Evolutionary conservation across 352 stramenopile genomes (phyloP), one percentile per base, ranked within the genome.

Genomic region (Phytopythium delawarense): DNA sequence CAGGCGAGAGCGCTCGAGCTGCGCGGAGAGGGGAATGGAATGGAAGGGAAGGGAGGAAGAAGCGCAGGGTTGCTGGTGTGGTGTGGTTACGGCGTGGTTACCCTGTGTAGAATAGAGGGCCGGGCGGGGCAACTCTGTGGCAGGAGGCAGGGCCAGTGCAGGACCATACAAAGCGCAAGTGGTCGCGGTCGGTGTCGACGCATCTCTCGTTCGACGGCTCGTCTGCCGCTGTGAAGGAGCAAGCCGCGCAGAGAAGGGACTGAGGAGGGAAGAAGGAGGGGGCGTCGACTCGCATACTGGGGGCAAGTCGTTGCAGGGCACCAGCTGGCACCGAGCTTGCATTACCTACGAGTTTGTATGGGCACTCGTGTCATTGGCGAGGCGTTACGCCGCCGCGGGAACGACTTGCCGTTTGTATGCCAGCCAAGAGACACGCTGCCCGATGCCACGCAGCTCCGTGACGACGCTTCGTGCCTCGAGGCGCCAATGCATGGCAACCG

Each of bases 281-380:
- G 42, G 16, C 7, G 28, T 32, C 28, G 28, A 32, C 28, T 4
- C 28, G 28, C 18, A 49, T 54, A 54, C 25, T 54, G 48, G 28
- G 21, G 13, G 15, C 48, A 54, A 54, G 48, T 39, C 25, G 37
- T n/a, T 2, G 12, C 25, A 48, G 42, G 25, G 39, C n/a, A 45
- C 8, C 39, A 45, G 39, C 15, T 45, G 39, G 39, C 39, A 12
- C 40, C 16, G 2, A 32, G 28, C 28, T 32, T 4, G 21, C 48
- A 18, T 54, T 54, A 54, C 25, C 48, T 39, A 52, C 11, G 46
- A 52, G 21, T 52, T 35, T 35, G 46, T 52, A 52, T 52, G 7
- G 46, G 46, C 21, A 32, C 21, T 32, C 21, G n/a, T 20, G 45
- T 51, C 45, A 51, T 18, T 21, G 45, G 11, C 12, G 23, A 16